Percentiles rank a stretch among this genome's conserved stretches.
Evolutionary conservation across 2,329 filamentous ascomycete species (phyloP).

Genomic region (Verticillium dahliae): DNA sequence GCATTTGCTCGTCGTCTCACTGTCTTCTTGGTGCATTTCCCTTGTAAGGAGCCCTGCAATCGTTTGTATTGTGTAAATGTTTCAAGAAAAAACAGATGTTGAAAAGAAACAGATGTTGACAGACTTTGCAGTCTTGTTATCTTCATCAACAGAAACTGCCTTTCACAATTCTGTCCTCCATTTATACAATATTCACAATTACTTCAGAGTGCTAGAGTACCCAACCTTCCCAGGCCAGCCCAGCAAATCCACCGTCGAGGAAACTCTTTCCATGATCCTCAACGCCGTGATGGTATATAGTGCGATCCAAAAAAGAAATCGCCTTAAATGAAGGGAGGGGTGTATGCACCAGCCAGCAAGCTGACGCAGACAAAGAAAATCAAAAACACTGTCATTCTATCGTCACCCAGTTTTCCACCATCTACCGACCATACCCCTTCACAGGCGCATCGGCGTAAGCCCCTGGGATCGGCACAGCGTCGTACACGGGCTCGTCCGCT

Average conservation of each 20-base stretch:
- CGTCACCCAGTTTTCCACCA: slow-evolving; percentile 6
- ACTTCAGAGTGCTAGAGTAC: not conserved
- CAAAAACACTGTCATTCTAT: slow-evolving; percentile 32
- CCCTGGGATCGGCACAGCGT: slow-evolving; percentile 79
- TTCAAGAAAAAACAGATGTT: no score
- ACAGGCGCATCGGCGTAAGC: slow-evolving; percentile 52
- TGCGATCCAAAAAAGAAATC: slow-evolving; percentile 25
- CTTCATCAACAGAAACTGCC: not conserved
- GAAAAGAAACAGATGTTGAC: no score
- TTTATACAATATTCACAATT: not conserved
- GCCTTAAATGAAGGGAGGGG: not conserved
- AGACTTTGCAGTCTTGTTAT: not conserved
- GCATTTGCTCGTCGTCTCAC: not conserved
- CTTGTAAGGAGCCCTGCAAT: no score
- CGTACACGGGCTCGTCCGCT: slow-evolving; percentile 78
- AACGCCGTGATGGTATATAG: slow-evolving; percentile 14
- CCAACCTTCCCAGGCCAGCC: not conserved
- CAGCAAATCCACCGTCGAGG: not conserved
- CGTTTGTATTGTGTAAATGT: no score
- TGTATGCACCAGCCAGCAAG: slow-evolving; percentile 19
- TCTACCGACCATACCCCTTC: not conserved
- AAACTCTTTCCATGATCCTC: slow-evolving; percentile 7
- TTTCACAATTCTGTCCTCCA: not conserved
- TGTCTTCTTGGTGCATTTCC: no score
- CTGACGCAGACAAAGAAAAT: not conserved